Evolutionary conservation across 2,329 filamentous ascomycete genomes (phyloP).

Genomic region (Penicillium rolfsii): DNA sequence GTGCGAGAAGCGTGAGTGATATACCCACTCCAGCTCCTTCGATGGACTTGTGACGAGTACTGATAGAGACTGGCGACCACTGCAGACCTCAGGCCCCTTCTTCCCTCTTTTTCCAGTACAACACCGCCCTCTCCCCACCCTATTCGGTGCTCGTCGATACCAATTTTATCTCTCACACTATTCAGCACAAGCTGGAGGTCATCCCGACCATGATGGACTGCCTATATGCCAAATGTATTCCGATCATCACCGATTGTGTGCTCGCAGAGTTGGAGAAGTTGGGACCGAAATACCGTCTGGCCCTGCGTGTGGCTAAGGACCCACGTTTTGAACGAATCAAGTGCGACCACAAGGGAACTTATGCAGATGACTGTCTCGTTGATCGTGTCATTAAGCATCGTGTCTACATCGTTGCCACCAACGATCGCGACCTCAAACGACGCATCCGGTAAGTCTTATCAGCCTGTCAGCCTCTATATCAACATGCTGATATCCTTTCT

Average conservation of each 20-base stretch:
- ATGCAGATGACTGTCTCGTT: constrained; percentile 84
- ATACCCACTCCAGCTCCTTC: neutral
- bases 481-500: constrained; percentile 10
- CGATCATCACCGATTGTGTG: constrained; percentile 81
- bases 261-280: constrained; percentile 89
- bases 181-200: constrained; percentile 86
- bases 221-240: constrained; percentile 86
- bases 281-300: constrained; percentile 84
- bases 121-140: constrained; percentile 81
- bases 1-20: constrained; percentile 28
- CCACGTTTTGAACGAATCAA: constrained; percentile 82
- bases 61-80: neutral
- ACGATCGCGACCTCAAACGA: constrained; percentile 75
- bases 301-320: constrained; percentile 82
- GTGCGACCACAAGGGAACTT: constrained; percentile 88
- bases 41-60: neutral
- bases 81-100: constrained; percentile 74
- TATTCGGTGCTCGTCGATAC: constrained; percentile 83
- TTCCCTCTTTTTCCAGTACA: constrained; percentile 85
- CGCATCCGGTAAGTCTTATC: constrained; percentile 60
- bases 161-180: constrained; percentile 88
- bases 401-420: constrained; percentile 76
- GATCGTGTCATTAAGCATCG: constrained; percentile 72
- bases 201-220: constrained; percentile 91
- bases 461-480: neutral